Percentiles rank a stretch among this genome's conserved stretches.
Evolutionary conservation across 352 stramenopile species (phyloP).

Genomic region (Pythium graminicola): DNA sequence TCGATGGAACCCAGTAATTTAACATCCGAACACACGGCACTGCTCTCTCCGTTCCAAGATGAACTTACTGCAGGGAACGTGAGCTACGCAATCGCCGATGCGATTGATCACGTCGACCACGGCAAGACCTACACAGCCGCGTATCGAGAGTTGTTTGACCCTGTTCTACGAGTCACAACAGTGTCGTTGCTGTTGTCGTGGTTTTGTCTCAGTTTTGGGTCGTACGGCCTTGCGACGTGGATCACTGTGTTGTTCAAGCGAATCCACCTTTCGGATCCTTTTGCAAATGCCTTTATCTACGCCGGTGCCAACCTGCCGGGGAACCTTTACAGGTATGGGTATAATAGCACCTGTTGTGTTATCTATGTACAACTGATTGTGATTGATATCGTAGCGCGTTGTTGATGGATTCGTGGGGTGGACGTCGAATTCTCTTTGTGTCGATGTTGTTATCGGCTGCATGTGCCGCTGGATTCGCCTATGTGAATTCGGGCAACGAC

Average conservation of each 20-base stretch:
- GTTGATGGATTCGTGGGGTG: slow-evolving; percentile 64
- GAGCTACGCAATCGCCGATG: slow-evolving; percentile 15
- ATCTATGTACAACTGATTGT: not conserved
- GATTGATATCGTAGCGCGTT: slow-evolving; percentile 28
- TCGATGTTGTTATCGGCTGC: slow-evolving; percentile 69
- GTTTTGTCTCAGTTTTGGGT: slow-evolving; percentile 78
- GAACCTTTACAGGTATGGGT: slow-evolving; percentile 70
- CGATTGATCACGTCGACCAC: slow-evolving; percentile 13
- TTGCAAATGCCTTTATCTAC: slow-evolving; percentile 91
- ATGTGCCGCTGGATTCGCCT: slow-evolving; percentile 67
- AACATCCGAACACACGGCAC: slow-evolving; percentile 18
- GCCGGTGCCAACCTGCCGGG: slow-evolving; percentile 86
- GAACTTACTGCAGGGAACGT: slow-evolving; percentile 4
- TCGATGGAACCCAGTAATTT: not conserved
- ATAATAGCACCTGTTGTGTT: too few species aligned
- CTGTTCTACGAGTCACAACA: slow-evolving; percentile 52
- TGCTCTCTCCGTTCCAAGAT: slow-evolving; percentile 27
- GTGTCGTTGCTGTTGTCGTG: slow-evolving; percentile 55
- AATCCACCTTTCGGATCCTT: slow-evolving; percentile 84
- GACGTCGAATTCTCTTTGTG: slow-evolving; percentile 53
- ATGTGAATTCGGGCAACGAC: slow-evolving; percentile 37
- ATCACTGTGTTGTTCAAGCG: slow-evolving; percentile 91
- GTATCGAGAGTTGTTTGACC: slow-evolving; percentile 45
- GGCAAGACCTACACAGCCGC: slow-evolving; percentile 22
- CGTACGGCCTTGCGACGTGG: slow-evolving; percentile 90